Base-by-base conservation (phyloP, 1,139 yeast species). In the Candida sp. region DNA sequence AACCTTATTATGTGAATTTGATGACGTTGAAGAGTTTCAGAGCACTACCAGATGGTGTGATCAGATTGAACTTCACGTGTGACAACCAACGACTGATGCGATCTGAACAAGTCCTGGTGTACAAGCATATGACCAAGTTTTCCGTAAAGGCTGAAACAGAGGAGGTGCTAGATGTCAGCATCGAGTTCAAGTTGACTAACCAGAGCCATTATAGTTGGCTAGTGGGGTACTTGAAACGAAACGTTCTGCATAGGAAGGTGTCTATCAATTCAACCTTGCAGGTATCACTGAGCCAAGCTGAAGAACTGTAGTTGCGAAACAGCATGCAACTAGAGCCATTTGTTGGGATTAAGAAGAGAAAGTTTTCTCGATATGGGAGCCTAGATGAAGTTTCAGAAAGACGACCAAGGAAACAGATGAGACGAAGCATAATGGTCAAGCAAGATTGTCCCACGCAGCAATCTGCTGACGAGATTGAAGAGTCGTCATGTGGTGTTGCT, bases 1-100 rank as follows among this genome's bases (percentile, higher is more conserved):
- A 34, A 6, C 40, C 58, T 5, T 54, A 56, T 39, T 54, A 58
- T 43, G 38, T 53, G 11, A 62, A 62, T 42, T 52, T 63, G 33
- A 31, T 42, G 9, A 49, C 53, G 46, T 56, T 53, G 49, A 47
- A 32, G 46, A 49, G 32, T 12, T 52, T 45, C 43, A 48, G 25
- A 28, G 44, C 47, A 28, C 49, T 42, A 41, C 58, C 53, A 40
- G 58, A 40, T 45, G 52, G 40, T 39, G 51, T 48, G 31, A 35
- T 58, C 8, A 49, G 40, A 31, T 48, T 62, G 8, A 37, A 37
- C 23, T 49, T 60, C 31, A 40, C 43, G 44, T 56, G 58, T 43
- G 12, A 40, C 12, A 44, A 27, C 9, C 28, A 43, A 27, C 45
- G 57, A 17, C 42, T 49, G 6, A 41, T 49, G 26, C 46, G 58